Evolutionary conservation across 495 filamentous ascomycete species (phyloP).

Genomic region (Talaromyces stipitatus): DNA sequence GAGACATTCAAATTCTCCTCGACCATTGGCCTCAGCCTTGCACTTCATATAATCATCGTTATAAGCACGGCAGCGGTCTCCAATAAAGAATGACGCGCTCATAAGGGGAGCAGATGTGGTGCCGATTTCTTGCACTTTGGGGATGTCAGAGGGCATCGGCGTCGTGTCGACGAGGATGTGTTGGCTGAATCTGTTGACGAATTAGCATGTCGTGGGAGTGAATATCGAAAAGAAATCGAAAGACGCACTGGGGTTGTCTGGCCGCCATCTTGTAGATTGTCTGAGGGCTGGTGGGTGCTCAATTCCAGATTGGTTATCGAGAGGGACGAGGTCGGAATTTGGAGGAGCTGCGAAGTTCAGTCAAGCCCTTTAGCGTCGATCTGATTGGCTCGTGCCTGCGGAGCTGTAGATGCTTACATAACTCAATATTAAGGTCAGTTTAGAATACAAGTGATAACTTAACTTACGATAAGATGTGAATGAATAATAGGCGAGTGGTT

Average conservation of each 20-base stretch:
- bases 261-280: constrained; percentile 38
- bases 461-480: too few relatives aligned
- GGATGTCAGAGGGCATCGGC: constrained; percentile 84
- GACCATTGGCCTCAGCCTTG: constrained; percentile 83
- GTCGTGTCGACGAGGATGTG: constrained; percentile 90
- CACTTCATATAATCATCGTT: constrained; percentile 99
- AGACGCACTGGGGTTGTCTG: constrained; percentile 40
- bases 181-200: constrained; percentile 75
- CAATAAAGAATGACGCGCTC: constrained; percentile 95
- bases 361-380: constrained; percentile 17
- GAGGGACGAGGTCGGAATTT: constrained; percentile 3
- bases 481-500: too few relatives aligned
- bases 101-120: constrained; percentile 83
- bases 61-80: constrained; percentile 84
- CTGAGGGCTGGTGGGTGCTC: constrained; percentile 7
- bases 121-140: constrained; percentile 84
- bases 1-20: constrained; percentile 89
- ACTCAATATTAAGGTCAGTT: too few relatives aligned
- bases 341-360: constrained; percentile 9
- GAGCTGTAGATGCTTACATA: constrained; percentile 8
- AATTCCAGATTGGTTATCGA: constrained; percentile 8
- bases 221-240: neutral
- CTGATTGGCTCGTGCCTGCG: constrained; percentile 21
- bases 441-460: too few relatives aligned
- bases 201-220: constrained; percentile 5